Base-by-base conservation (phyloP, 106 monocot species). In the Platanthera zijinensis region DNA sequence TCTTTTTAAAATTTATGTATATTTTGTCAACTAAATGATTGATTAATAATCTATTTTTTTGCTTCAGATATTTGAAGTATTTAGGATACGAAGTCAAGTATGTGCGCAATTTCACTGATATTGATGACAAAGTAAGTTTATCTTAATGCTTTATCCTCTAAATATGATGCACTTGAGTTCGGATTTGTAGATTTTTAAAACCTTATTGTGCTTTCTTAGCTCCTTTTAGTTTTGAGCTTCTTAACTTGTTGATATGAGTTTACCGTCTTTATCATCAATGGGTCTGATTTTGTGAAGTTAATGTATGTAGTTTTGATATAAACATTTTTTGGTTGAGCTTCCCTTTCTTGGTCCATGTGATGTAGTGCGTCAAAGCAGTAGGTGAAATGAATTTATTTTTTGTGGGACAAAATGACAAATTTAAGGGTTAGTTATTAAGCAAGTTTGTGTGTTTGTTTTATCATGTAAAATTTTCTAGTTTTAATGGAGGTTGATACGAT, bases 101-200 rank as follows among this genome's bases (percentile, higher is more conserved):
- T 61, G 89, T 92, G 8, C 92, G 92, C 30, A 92, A 92, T 81
- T 92, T 92, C 80, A 92, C 92, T 22, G 92, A 92, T 75, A 85
- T 92, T 84, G 92, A 92, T 81, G 92, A 92, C 82, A 92, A 92
- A 87, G 92, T 92, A 52, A 85, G 79, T 72, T 71, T 46, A 72
- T 7, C 17, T 50, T 51, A 10, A 47, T n/a, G 70, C 12, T 70
- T 48, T 17, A 46, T 48, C 19, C 46, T 48, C 48, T 70, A 47
- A 9, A 70, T 70, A 15, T 66, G 13, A 32, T 32, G 12, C 66
- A 66, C 13, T 8, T 70, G 48, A 46, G n/a, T 48, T 6, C 1
- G 17, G 10, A 48, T n/a, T 70, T 70, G 6, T 70, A 48, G 48
- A 12, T 17, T 15, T 70, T 48, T 48, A 70, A 70, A 69, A 32